phyloP scores from a whole-genome alignment of 2,329 filamentous ascomycete species.

The Neophaeococcomyces aloes region DNA sequence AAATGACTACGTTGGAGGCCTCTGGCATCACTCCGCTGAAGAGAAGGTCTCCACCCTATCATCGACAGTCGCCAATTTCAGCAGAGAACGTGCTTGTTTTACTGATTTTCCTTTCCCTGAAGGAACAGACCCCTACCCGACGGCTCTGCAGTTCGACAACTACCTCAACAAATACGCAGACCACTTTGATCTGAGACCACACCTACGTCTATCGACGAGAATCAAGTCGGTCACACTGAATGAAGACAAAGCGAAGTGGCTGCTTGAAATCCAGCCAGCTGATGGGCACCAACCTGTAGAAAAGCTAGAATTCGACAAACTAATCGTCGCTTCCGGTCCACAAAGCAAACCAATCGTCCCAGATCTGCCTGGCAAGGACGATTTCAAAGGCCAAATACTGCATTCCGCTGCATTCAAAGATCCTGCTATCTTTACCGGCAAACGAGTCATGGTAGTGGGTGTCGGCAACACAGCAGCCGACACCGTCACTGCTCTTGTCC shows the following conservation, averaged over 20 bases:
- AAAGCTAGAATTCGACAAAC: conserved; percentile 25
- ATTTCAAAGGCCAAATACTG: conserved; percentile 21
- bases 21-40: conserved; percentile 36
- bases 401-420: conserved; percentile 13
- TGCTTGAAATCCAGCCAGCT: conserved; percentile 5
- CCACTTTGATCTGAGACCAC: conserved; percentile 13
- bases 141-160: conserved; percentile 11
- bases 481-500: conserved; percentile 17
- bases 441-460: conserved; percentile 22
- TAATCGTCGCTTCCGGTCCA: conserved; percentile 26
- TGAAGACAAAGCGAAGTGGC: conserved; percentile 13
- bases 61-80: conserved; percentile 12
- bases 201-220: conserved; percentile 10
- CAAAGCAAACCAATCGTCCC: conserved; percentile 19
- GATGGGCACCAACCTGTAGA: not conserved
- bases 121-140: conserved; percentile 10
- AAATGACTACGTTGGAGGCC: conserved; percentile 32
- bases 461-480: conserved; percentile 24
- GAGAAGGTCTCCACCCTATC: conserved; percentile 11
- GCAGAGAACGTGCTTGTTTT: conserved; percentile 15
- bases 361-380: conserved; percentile 12
- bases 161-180: conserved; percentile 15
- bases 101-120: conserved; percentile 19
- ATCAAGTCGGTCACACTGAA: conserved; percentile 11
- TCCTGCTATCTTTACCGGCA: conserved; percentile 12